Base-by-base conservation (phyloP, 495 filamentous ascomycete genomes). In the Massariosphaeria phaeospora region DNA sequence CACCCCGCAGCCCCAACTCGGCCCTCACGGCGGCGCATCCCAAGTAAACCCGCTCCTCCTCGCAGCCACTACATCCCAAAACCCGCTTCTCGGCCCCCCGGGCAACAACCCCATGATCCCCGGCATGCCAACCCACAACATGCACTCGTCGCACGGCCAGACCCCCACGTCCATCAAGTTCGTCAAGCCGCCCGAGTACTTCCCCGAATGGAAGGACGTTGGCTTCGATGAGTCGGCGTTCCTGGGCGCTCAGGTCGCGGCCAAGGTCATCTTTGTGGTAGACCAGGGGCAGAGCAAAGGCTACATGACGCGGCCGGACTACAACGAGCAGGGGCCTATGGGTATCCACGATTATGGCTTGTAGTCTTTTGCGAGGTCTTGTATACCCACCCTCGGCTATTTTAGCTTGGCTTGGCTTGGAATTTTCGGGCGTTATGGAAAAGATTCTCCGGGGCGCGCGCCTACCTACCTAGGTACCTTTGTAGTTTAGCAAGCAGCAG, bases 31-130 rank as follows among this genome's bases (percentile, higher is more conserved):
- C 18, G 50, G 50, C 15, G 70, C 53, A 69, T 67, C 68, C 25
- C 81, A 82, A 29, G 89, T 95, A 8, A 96, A 96, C 67, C 91
- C 93, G 23, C 83, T 98, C 7, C 79, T 98, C 9, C 84, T 93
- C 44, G 91, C 93, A 7, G 93, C 93, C 1, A 97, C 93, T 0
- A 96, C 83, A 17, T 77, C 72, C 8, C 70, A 71, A 34, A 69
- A 71, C 45, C 76, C 70, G 30, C 72, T 79, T 9, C 75, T 79
- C 20, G 77, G 57, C 54, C 63, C 27, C 55, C 66, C 71, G 25
- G 68, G 69, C 23, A 33, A 17, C 31, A 62, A 64, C 36, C 62
- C 59, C 30, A 61, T 43, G 59, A 65, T 44, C 64, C 69, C 66
- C 2, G 50, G 50, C 70, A 56, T 62, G 53, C 48, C 55, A 39